Conservation (phyloP, 2,329 filamentous ascomycete genomes). For the Fusarium pininemorale region DNA sequence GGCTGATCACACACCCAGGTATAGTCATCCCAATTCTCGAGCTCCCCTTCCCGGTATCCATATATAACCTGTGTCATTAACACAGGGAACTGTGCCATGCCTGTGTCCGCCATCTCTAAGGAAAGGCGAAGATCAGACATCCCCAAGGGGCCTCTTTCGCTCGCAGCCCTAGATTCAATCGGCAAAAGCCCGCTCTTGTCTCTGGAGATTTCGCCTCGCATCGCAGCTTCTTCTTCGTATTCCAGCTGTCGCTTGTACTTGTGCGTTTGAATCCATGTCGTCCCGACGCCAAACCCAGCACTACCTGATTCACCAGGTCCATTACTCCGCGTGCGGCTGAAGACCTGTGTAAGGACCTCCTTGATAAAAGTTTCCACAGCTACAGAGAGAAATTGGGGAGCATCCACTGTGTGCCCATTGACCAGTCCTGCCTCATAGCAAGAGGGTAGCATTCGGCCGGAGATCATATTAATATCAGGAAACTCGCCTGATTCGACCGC, state of each 20-base stretch:
- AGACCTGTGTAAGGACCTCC: slow-evolving; percentile 69
- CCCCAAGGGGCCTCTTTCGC: slow-evolving; percentile 74
- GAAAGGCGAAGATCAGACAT: slow-evolving; percentile 83
- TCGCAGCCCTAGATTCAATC: slow-evolving; percentile 79
- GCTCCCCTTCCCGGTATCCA: slow-evolving; percentile 78
- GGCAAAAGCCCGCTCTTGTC: slow-evolving; percentile 83
- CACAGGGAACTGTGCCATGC: slow-evolving; percentile 80
- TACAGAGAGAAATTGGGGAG: slow-evolving; percentile 70
- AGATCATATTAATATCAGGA: slow-evolving; percentile 70
- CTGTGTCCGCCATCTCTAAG: slow-evolving; percentile 77
- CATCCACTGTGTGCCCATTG: slow-evolving; percentile 67
- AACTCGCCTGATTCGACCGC: slow-evolving; percentile 76
- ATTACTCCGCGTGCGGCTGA: slow-evolving; percentile 71
- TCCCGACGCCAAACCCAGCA: slow-evolving; percentile 71
- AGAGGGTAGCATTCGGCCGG: slow-evolving; percentile 72
- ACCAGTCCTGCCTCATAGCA: slow-evolving; percentile 73
- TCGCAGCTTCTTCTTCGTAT: slow-evolving; percentile 76
- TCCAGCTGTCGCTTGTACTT: slow-evolving; percentile 79
- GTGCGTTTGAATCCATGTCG: slow-evolving; percentile 79
- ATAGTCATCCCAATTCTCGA: slow-evolving; percentile 73
- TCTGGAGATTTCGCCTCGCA: slow-evolving; percentile 76
- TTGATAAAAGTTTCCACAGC: slow-evolving; percentile 75
- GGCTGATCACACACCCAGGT: slow-evolving; percentile 58
- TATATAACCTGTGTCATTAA: slow-evolving; percentile 75
- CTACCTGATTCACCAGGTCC: slow-evolving; percentile 69